Percentiles rank a stretch among this genome's conserved stretches.
Conservation (phyloP, 1,284 basidiomycete species). For the Trichosporon faecale region DNA sequence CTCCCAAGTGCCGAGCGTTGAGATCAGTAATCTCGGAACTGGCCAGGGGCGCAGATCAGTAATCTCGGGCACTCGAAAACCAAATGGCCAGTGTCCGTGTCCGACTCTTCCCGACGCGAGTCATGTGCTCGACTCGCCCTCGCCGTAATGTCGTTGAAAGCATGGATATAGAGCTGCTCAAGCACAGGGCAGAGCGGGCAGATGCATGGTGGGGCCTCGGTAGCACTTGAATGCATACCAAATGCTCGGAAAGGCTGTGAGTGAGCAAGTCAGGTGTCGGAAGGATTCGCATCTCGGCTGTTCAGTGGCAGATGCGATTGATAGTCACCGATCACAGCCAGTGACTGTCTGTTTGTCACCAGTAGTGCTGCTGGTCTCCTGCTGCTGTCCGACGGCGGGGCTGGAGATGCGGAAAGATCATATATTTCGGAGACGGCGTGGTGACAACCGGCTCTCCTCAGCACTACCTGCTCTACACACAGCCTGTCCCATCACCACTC, state of each 20-base stretch:
- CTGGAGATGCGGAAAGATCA: neutral
- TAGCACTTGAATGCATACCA: neutral
- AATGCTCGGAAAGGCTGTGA: neutral
- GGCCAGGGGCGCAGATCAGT: neutral
- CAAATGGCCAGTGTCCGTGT: neutral
- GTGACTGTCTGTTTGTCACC: conserved; percentile 3
- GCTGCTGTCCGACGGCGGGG: neutral
- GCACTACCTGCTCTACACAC: too few relatives aligned
- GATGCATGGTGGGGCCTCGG: neutral
- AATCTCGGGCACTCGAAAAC: conserved; percentile 8
- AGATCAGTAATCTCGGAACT: conserved; percentile 5
- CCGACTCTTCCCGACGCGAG: conserved; percentile 1
- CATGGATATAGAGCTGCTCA: neutral
- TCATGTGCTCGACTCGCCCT: neutral
- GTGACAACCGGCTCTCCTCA: neutral
- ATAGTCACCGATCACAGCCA: neutral
- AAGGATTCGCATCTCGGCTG: neutral
- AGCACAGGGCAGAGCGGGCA: neutral
- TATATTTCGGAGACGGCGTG: neutral
- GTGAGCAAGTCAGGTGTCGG: neutral
- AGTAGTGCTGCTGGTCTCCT: neutral
- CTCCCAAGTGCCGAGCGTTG: neutral
- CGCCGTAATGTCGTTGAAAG: neutral
- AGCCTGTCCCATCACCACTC: too few relatives aligned
- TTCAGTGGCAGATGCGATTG: neutral